Evolutionary conservation across 495 filamentous ascomycete species (phyloP).

Genomic region (Aspergillus incahuasiensis): DNA sequence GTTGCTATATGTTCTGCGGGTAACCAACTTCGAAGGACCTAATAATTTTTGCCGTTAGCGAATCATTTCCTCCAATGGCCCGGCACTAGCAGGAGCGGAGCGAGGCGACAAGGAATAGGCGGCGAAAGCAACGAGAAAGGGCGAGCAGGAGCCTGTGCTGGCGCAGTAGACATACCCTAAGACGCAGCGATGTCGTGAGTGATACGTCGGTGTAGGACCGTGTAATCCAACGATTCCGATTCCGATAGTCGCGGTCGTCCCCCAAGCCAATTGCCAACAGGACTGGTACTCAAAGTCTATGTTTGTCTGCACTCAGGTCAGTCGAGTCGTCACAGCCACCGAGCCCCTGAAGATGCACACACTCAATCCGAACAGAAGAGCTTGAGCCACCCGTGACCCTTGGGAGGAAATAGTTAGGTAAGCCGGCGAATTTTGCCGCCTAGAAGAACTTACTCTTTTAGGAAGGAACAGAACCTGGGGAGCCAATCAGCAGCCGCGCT

Average conservation of each 20-base stretch:
- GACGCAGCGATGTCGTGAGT: background rate
- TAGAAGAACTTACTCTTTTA: conserved; percentile 1
- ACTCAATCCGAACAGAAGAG: conserved; percentile 2
- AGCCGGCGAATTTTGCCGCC: conserved; percentile 12
- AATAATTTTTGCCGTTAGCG: conserved; percentile 10
- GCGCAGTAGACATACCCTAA: background rate
- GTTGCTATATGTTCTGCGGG: conserved; percentile 1
- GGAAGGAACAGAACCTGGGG: background rate
- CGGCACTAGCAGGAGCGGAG: conserved; percentile 1
- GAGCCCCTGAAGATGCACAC: conserved; percentile 15
- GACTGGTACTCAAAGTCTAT: background rate
- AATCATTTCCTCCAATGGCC: conserved; percentile 1
- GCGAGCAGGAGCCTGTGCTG: background rate
- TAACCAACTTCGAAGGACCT: conserved; percentile 3
- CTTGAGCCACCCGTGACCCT: conserved; percentile 14
- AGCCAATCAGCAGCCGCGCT: conserved; percentile 9
- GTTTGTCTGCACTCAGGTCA: background rate
- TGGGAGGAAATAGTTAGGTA: conserved; percentile 9
- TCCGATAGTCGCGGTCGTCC: background rate
- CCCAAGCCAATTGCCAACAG: conserved; percentile 7
- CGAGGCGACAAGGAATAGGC: background rate
- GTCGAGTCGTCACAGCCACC: conserved; percentile 9
- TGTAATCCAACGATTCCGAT: background rate
- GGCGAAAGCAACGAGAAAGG: conserved; percentile 8
- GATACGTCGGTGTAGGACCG: conserved; percentile 4